Evolutionary conservation across 306 rosid species (phyloP).

Genomic region (Fragaria iinumae): DNA sequence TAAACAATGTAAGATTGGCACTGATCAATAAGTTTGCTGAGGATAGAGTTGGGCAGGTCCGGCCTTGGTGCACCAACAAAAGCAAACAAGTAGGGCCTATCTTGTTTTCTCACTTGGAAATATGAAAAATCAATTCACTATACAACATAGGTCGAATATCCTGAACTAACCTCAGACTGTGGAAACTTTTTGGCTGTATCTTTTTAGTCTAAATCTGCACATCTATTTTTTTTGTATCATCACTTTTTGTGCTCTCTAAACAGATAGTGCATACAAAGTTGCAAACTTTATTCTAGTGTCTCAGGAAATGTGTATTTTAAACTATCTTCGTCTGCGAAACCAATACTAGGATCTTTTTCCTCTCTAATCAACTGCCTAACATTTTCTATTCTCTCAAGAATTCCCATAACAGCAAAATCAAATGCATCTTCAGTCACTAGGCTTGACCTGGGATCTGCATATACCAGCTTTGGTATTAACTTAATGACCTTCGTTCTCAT

Average conservation of each 20-base stretch:
- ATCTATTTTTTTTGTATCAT: no score
- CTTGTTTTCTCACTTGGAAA: constrained; percentile 23
- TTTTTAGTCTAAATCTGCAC: neutral
- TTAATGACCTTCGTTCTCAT: constrained; percentile 73
- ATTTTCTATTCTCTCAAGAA: constrained; percentile 63
- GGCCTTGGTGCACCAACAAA: constrained; percentile 48
- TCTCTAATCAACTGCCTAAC: constrained; percentile 57
- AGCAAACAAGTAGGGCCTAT: constrained; percentile 39
- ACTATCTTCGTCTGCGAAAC: constrained; percentile 74
- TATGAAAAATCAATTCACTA: neutral
- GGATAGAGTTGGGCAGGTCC: neutral
- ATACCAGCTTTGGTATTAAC: constrained; percentile 60
- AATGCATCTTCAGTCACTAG: constrained; percentile 70
- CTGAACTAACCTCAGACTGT: neutral
- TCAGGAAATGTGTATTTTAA: constrained; percentile 65
- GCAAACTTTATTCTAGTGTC: constrained; percentile 2
- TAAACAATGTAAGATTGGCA: constrained; percentile 30
- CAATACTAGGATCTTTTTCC: constrained; percentile 77
- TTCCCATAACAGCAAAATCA: constrained; percentile 62
- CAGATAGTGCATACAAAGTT: neutral
- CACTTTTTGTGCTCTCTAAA: constrained; percentile 1
- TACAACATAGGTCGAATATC: neutral
- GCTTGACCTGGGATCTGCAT: constrained; percentile 61
- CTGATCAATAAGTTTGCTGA: constrained; percentile 29
- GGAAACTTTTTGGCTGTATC: neutral